Conservation (phyloP, 208 protist species). For the Leishmania tropica region DNA sequence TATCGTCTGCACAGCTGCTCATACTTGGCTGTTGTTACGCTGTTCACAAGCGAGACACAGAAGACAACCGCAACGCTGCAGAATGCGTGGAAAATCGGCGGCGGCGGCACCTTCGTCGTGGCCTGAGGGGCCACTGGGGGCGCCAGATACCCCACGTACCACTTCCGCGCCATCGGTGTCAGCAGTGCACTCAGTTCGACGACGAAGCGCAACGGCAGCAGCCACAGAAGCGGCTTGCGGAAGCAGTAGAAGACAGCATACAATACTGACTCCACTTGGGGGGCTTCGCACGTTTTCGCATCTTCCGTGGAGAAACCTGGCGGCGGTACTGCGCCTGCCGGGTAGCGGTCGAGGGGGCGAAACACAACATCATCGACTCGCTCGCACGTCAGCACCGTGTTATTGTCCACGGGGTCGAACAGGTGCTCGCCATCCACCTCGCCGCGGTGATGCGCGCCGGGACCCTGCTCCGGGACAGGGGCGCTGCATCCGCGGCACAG, state of each 20-base stretch:
- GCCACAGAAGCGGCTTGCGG: too few species aligned
- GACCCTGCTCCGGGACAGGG: background rate
- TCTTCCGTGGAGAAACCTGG: too few species aligned
- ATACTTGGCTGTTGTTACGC: slow-evolving; percentile 8
- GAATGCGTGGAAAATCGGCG: too few species aligned
- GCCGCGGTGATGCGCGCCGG: slow-evolving; percentile 43
- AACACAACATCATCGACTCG: slow-evolving; percentile 27
- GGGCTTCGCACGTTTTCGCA: too few species aligned
- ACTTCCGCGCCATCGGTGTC: slow-evolving; percentile 53
- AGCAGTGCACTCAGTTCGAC: slow-evolving; percentile 27
- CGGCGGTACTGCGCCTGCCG: too few species aligned
- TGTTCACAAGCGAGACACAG: background rate
- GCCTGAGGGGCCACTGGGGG: background rate
- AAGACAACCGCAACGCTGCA: too few species aligned
- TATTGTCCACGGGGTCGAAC: slow-evolving; percentile 34
- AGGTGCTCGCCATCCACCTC: slow-evolving; percentile 63
- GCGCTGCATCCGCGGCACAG: background rate
- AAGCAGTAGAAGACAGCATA: too few species aligned
- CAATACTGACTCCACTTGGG: too few species aligned
- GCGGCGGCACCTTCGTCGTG: too few species aligned
- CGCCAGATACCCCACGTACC: slow-evolving; percentile 9
- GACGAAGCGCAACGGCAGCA: too few species aligned
- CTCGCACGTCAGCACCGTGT: slow-evolving; percentile 51
- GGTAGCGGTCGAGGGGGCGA: too few species aligned
- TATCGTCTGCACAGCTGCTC: too few species aligned